phyloP scores from a whole-genome alignment of 2,329 filamentous ascomycete genomes.

The Verticillium klebahnii region DNA sequence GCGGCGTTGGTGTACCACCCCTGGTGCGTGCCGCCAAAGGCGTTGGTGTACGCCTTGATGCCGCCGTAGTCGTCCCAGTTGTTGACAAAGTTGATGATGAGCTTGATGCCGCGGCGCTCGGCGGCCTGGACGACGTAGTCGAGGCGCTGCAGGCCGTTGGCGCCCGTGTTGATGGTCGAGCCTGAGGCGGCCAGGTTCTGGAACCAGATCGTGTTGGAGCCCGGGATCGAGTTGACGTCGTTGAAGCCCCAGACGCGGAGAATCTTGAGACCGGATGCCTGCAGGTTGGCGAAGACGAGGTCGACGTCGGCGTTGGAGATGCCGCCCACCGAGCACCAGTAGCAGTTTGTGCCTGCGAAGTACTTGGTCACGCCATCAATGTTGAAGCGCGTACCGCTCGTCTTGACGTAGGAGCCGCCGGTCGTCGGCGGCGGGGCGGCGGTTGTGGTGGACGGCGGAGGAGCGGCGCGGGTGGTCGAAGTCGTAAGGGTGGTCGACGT shows the following conservation, averaged over 20 bases:
- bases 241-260: constrained; percentile 60
- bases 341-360: constrained; percentile 51
- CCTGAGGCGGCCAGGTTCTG: constrained; percentile 43
- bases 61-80: constrained; percentile 66
- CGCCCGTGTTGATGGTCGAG: constrained; percentile 56
- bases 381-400: constrained; percentile 28
- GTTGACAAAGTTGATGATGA: constrained; percentile 63
- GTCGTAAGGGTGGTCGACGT: constrained; percentile 9
- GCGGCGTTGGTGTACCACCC: constrained; percentile 53
- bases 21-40: constrained; percentile 49
- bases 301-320: constrained; percentile 53
- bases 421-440: constrained; percentile 8
- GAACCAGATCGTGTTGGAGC: constrained; percentile 38
- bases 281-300: constrained; percentile 41
- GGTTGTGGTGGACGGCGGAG: constrained; percentile 1
- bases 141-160: constrained; percentile 54
- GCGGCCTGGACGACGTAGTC: constrained; percentile 59
- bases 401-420: constrained; percentile 14
- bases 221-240: constrained; percentile 40
- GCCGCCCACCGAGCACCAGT: constrained; percentile 49
- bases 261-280: constrained; percentile 48
- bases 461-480: neutral
- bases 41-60: constrained; percentile 54
- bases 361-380: constrained; percentile 42
- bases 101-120: constrained; percentile 54